phyloP scores from a whole-genome alignment of 1,139 yeast genomes.

The Spencermartinsiella ligniputridi region DNA sequence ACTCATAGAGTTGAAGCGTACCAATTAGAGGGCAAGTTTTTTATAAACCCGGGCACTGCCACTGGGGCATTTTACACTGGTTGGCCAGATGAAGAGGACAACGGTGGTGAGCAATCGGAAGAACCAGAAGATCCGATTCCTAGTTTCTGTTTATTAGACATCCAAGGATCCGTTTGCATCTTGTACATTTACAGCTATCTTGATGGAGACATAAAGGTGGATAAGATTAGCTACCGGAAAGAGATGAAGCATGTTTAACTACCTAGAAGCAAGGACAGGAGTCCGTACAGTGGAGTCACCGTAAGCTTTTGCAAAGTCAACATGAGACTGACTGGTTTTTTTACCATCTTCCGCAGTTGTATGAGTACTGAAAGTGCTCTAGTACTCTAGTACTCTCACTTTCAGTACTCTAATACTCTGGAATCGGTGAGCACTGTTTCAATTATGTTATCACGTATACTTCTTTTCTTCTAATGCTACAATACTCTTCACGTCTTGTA shows the following conservation, averaged over 20 bases:
- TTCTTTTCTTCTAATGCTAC: too few species aligned
- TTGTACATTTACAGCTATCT: constrained; percentile 79
- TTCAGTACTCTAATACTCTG: too few species aligned
- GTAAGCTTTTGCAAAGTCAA: too few species aligned
- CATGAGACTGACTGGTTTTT: too few species aligned
- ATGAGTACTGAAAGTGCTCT: too few species aligned
- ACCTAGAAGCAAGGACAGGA: too few species aligned
- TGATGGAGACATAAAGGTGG: constrained; percentile 85
- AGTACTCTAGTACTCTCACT: too few species aligned
- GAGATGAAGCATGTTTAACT: constrained; percentile 5
- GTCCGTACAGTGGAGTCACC: too few species aligned
- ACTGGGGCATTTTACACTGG: constrained; percentile 77
- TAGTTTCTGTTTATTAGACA: constrained; percentile 81
- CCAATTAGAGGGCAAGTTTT: constrained; percentile 86
- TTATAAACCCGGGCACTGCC: constrained; percentile 92
- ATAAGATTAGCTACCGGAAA: constrained; percentile 77
- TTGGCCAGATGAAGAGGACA: constrained; percentile 41
- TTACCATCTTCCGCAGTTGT: too few species aligned
- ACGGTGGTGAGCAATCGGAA: constrained; percentile 23
- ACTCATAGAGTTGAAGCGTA: constrained; percentile 91
- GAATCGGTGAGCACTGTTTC: too few species aligned
- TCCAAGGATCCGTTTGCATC: constrained; percentile 72
- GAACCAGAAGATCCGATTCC: constrained; percentile 51
- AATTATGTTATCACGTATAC: too few species aligned
- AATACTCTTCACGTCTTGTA: too few species aligned